Conservation (phyloP, 805 yeast genomes). For the Yarrowia sp. region DNA sequence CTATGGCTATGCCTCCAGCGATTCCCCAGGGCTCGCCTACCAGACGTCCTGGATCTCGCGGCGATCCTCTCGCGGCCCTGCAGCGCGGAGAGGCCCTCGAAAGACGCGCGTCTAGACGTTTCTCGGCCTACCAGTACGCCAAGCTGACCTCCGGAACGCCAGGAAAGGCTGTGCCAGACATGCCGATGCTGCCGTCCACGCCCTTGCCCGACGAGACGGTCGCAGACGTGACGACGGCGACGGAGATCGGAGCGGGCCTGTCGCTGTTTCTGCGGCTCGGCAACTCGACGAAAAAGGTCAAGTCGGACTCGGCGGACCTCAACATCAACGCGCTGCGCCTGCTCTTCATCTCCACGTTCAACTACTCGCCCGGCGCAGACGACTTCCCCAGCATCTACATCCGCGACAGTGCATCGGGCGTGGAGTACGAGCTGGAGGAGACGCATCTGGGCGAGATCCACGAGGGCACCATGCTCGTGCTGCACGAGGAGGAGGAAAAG, state of each 20-base stretch:
- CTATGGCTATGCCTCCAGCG: not conserved
- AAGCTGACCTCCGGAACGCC: conserved; percentile 53
- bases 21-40: conserved; percentile 9
- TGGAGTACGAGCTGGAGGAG: conserved; percentile 82
- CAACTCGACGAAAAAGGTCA: conserved; percentile 25
- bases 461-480: conserved; percentile 57
- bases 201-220: conserved; percentile 1
- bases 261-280: conserved; percentile 8
- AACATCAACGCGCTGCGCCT: conserved; percentile 49
- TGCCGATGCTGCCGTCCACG: conserved; percentile 34
- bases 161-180: conserved; percentile 31
- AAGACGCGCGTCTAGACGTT: conserved; percentile 90
- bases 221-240: conserved; percentile 31
- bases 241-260: not conserved
- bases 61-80: conserved; percentile 68
- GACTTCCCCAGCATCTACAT: conserved; percentile 78
- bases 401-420: conserved; percentile 55
- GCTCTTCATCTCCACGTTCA: conserved; percentile 81
- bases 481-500: conserved; percentile 35
- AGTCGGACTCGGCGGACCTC: conserved; percentile 38
- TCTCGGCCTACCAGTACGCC: conserved; percentile 89
- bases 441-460: conserved; percentile 54
- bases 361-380: conserved; percentile 70
- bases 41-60: conserved; percentile 10
- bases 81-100: conserved; percentile 81